These are phyloP conservation scores for Pseudopithomyces maydicus DNA, from an alignment of 2,329 filamentous ascomycete species.

Conservation along the genomic window DNA sequence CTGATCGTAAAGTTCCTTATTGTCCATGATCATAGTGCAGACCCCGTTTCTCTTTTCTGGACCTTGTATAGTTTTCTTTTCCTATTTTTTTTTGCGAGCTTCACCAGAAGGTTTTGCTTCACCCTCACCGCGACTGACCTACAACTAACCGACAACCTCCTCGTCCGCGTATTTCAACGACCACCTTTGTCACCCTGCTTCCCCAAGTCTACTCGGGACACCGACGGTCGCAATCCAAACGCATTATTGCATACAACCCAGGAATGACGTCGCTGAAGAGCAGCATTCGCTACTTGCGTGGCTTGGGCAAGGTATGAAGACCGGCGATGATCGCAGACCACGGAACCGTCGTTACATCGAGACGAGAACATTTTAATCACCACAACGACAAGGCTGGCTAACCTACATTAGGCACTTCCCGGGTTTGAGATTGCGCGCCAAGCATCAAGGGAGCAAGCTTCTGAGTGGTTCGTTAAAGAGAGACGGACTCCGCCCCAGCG, in stretches of 20 bases:
- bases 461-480: constrained; percentile 1
- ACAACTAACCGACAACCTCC: too few species aligned
- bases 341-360: neutral
- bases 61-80: too few species aligned
- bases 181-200: neutral
- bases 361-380: constrained; percentile 2
- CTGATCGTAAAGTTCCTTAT: too few species aligned
- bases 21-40: too few species aligned
- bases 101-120: too few species aligned
- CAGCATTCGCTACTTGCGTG: neutral
- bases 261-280: neutral
- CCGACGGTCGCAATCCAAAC: neutral
- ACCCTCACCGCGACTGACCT: too few species aligned
- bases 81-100: too few species aligned
- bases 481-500: constrained; percentile 7
- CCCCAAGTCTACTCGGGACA: neutral
- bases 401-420: neutral
- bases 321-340: neutral
- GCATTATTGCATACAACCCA: neutral
- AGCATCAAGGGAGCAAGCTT: neutral
- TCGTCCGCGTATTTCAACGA: too few species aligned
- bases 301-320: neutral
- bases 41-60: too few species aligned
- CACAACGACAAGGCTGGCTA: constrained; percentile 2
- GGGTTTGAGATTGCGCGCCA: constrained; percentile 4